Conservation (phyloP, 106 monocot genomes). For the Apostasia shenzhenica region DNA sequence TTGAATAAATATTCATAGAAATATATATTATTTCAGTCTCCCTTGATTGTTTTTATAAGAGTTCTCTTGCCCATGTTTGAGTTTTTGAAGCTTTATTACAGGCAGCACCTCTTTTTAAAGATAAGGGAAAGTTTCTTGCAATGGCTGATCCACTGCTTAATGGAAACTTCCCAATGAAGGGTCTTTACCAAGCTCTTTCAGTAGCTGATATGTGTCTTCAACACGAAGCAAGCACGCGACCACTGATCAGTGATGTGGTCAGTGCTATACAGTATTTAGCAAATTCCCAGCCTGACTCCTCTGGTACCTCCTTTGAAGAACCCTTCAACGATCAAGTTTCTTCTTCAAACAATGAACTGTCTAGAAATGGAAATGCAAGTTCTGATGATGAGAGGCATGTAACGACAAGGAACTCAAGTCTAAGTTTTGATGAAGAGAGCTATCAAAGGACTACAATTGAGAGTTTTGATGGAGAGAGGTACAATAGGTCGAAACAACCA, state of each 20-base stretch:
- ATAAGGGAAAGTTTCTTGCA: constrained; percentile 32
- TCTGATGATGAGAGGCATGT: no score
- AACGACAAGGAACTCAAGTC: background rate
- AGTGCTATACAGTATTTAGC: constrained; percentile 35
- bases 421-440: background rate
- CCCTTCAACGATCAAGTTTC: no score
- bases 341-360: no score
- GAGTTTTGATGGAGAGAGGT: background rate
- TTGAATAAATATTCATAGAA: no score
- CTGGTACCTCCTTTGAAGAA: background rate
- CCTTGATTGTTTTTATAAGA: no score
- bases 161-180: constrained; percentile 27
- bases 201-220: constrained; percentile 47
- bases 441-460: background rate
- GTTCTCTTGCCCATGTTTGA: no score
- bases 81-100: background rate
- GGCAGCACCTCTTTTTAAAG: constrained; percentile 35
- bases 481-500: background rate
- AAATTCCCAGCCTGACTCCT: background rate
- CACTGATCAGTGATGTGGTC: constrained; percentile 39
- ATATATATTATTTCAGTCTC: no score
- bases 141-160: constrained; percentile 40
- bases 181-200: constrained; percentile 40
- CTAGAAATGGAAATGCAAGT: no score
- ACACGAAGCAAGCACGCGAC: constrained; percentile 37